Conservation (phyloP, 140 eudicot genomes). For the Senecio squalidus region DNA sequence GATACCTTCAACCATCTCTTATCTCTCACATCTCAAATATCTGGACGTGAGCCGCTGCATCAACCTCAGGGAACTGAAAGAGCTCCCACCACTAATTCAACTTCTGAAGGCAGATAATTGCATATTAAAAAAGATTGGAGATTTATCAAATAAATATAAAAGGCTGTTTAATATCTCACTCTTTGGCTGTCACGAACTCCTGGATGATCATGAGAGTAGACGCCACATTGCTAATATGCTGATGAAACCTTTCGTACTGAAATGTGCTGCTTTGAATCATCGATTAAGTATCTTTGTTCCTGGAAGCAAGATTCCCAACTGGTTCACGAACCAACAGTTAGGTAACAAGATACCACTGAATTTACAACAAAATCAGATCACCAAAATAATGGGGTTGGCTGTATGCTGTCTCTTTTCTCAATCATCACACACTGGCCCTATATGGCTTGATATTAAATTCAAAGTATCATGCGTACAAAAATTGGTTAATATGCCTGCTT, state of each 20-base stretch:
- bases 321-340: neutral
- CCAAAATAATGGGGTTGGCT: conserved; percentile 5
- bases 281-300: conserved; percentile 6
- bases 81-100: conserved; percentile 15
- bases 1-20: neutral
- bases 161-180: conserved; percentile 5
- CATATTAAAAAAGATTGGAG: neutral
- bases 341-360: neutral
- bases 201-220: neutral
- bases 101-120: conserved; percentile 4
- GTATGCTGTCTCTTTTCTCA: neutral
- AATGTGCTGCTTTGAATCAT: conserved; percentile 9
- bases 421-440: neutral
- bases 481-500: neutral
- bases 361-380: neutral
- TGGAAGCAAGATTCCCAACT: conserved; percentile 3
- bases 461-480: neutral
- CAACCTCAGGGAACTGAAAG: neutral
- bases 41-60: neutral
- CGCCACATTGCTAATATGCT: neutral
- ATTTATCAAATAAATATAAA: neutral
- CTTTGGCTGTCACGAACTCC: neutral
- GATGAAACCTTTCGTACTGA: neutral
- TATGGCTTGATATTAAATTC: neutral
- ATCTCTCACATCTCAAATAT: neutral